Conservation (phyloP, 2,329 filamentous ascomycete genomes). For the Mycogone perniciosa region DNA sequence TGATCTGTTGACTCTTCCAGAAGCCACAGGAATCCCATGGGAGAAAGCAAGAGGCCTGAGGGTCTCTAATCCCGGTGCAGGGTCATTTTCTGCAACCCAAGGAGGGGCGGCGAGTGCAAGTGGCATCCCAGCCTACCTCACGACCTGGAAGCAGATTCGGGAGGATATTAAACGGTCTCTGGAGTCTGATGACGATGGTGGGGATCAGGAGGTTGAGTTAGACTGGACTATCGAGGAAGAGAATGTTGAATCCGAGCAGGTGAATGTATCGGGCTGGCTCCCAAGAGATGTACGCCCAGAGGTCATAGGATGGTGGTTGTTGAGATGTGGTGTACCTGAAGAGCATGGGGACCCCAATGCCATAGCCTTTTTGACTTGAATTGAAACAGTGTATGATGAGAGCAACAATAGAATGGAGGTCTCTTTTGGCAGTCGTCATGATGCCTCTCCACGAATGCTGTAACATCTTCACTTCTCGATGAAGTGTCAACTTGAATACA, state of each 20-base stretch:
- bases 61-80: neutral
- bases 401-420: neutral
- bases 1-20: conserved; percentile 18
- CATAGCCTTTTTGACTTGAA: conserved; percentile 14
- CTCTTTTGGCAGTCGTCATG: neutral
- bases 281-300: conserved; percentile 4
- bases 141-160: conserved; percentile 2
- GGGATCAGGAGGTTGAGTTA: neutral
- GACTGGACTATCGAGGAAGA: conserved; percentile 6
- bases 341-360: conserved; percentile 13
- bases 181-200: neutral
- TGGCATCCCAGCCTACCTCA: neutral
- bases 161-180: conserved; percentile 4
- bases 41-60: conserved; percentile 10
- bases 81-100: neutral
- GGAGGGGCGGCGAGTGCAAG: neutral
- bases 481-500: too few species aligned
- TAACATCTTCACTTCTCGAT: too few species aligned
- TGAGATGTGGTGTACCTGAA: conserved; percentile 15
- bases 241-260: neutral
- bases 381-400: neutral
- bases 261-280: neutral
- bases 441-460: neutral
- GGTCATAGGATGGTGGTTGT: conserved; percentile 19
- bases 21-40: conserved; percentile 20